Evolutionary conservation across 495 filamentous ascomycete genomes (phyloP).

Genomic region (Poronia punctata): DNA sequence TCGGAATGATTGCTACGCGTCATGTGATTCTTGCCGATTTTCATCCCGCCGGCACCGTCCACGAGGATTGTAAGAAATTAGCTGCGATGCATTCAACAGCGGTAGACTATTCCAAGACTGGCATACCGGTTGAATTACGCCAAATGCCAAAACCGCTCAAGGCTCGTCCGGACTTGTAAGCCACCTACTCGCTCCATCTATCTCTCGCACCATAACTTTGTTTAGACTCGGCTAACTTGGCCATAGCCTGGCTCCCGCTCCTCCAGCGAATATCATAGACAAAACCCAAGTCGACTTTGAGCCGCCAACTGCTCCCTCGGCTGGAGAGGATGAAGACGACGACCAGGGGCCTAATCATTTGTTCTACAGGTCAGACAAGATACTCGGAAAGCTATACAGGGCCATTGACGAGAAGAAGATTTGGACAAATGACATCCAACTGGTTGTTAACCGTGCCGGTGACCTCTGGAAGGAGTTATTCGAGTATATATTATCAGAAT

Average conservation of each 20-base stretch:
- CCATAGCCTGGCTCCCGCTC: constrained; percentile 53
- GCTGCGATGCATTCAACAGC: constrained; percentile 68
- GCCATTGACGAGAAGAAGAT: constrained; percentile 67
- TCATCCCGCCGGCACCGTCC: constrained; percentile 43
- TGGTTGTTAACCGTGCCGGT: constrained; percentile 12
- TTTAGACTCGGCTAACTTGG: too few species aligned
- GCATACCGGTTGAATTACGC: constrained; percentile 51
- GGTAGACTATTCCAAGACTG: constrained; percentile 80
- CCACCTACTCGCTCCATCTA: neutral
- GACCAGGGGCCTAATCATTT: constrained; percentile 39
- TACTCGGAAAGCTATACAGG: constrained; percentile 67
- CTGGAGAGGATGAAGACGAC: constrained; percentile 48
- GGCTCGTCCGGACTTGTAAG: constrained; percentile 40
- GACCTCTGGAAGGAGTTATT: constrained; percentile 42
- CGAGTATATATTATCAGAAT: constrained; percentile 31
- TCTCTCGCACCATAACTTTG: neutral
- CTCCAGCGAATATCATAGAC: constrained; percentile 46
- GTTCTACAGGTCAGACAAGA: constrained; percentile 63
- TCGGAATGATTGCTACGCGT: constrained; percentile 60
- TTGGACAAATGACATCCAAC: constrained; percentile 48
- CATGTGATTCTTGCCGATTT: constrained; percentile 67
- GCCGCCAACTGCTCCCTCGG: constrained; percentile 14
- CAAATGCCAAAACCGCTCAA: constrained; percentile 16
- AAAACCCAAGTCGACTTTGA: constrained; percentile 41
- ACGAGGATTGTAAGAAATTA: constrained; percentile 52